These are phyloP conservation scores for Pouteria campechiana DNA, from an alignment of 179 eudicot species.

Conservation along the genomic window DNA sequence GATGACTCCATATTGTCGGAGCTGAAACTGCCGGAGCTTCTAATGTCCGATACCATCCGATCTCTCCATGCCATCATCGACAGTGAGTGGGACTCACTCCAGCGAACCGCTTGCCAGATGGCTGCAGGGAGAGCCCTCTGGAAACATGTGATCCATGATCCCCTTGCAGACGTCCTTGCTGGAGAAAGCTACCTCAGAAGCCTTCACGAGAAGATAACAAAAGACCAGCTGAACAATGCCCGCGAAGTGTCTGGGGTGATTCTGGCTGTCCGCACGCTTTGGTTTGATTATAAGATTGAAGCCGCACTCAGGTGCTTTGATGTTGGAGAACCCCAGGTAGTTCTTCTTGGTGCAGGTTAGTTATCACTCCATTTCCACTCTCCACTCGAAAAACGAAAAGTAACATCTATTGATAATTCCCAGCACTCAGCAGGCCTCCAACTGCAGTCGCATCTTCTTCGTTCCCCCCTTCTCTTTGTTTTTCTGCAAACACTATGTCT, in stretches of 20 bases:
- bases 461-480: background rate
- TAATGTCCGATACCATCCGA: slow-evolving; percentile 21
- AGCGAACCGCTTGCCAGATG: slow-evolving; percentile 76
- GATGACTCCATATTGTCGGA: slow-evolving; percentile 53
- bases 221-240: slow-evolving; percentile 50
- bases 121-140: slow-evolving; percentile 92
- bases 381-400: no score
- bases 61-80: slow-evolving; percentile 51
- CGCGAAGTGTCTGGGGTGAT: slow-evolving; percentile 78
- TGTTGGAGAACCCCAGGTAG: slow-evolving; percentile 44
- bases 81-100: slow-evolving; percentile 48
- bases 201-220: slow-evolving; percentile 70
- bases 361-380: no score
- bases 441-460: no score
- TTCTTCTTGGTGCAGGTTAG: slow-evolving; percentile 90
- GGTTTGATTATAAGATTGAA: slow-evolving; percentile 82
- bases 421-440: no score
- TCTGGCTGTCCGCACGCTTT: slow-evolving; percentile 81
- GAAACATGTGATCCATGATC: slow-evolving; percentile 75
- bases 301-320: slow-evolving; percentile 43
- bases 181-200: slow-evolving; percentile 57
- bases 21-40: slow-evolving; percentile 40
- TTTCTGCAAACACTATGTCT: no score
- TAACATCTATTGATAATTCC: no score
- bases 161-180: slow-evolving; percentile 72